phyloP scores from a whole-genome alignment of 768 basidiomycete genomes.

The Kwoniella mangroviensis region DNA sequence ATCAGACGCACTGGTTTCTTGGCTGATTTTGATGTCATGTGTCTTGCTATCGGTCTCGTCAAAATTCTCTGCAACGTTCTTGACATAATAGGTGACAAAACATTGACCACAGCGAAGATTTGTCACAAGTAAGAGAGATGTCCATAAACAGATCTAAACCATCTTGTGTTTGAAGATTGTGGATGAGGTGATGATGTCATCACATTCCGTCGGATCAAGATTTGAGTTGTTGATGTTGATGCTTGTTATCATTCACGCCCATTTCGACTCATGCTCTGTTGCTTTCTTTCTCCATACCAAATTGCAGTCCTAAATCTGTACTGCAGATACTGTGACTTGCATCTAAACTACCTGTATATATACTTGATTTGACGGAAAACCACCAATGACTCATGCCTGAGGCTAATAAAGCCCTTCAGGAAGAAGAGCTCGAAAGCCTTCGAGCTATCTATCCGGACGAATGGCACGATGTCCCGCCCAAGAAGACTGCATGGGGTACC shows the following conservation, averaged over 20 bases:
- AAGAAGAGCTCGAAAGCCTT: conserved; percentile 51
- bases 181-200: conserved; percentile 18
- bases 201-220: conserved; percentile 1
- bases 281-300: neutral
- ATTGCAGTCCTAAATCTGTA: neutral
- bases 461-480: conserved; percentile 49
- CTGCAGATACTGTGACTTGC: neutral
- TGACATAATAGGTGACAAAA: too few species aligned
- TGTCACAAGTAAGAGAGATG: too few species aligned
- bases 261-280: neutral
- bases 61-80: too few species aligned
- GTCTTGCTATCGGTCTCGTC: neutral
- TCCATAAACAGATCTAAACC: too few species aligned
- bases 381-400: conserved; percentile 45
- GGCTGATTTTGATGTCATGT: conserved; percentile 8
- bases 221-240: conserved; percentile 14
- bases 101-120: too few species aligned
- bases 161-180: neutral
- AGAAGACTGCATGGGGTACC: conserved; percentile 54
- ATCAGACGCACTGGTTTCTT: conserved; percentile 46
- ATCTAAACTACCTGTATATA: neutral
- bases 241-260: conserved; percentile 1
- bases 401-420: conserved; percentile 43
- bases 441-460: conserved; percentile 51
- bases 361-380: neutral